These are phyloP conservation scores for Acer saccharum DNA, from an alignment of 345 rosid genomes.

Conservation along the genomic window DNA sequence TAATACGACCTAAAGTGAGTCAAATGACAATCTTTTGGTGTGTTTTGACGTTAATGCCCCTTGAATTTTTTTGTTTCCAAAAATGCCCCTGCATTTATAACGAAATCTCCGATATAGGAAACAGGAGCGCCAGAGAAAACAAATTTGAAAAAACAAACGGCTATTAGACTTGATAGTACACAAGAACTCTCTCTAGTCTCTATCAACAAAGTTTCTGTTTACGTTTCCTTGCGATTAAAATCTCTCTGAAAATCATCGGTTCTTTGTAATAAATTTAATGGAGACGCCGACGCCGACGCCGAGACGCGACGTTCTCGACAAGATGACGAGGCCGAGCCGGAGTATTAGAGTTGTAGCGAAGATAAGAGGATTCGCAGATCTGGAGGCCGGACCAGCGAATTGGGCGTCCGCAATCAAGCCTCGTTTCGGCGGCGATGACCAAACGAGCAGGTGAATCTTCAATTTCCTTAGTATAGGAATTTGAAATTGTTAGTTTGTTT, in stretches of 20 bases:
- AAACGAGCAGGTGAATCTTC: conserved; percentile 38
- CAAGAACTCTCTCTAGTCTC: no score
- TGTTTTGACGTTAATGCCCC: not conserved
- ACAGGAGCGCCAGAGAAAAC: conserved; percentile 23
- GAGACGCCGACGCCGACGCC: conserved; percentile 9
- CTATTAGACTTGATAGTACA: not conserved
- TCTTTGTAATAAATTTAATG: not conserved
- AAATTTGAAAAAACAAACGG: conserved; percentile 27
- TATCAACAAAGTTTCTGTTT: not conserved
- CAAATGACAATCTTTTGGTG: not conserved
- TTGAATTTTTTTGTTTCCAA: not conserved
- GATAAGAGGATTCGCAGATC: conserved; percentile 44
- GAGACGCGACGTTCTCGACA: not conserved
- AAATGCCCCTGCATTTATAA: not conserved
- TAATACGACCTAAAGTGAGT: not conserved
- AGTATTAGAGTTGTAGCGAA: conserved; percentile 62
- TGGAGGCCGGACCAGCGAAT: conserved; percentile 15
- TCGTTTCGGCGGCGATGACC: conserved; percentile 46
- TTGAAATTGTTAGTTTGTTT: not conserved
- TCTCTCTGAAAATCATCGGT: not conserved
- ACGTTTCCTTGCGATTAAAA: not conserved
- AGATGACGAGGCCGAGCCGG: conserved; percentile 9
- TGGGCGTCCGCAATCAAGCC: conserved; percentile 51
- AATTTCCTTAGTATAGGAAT: no score
- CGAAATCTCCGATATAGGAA: not conserved